Conservation (phyloP, 345 rosid genomes). For the Schrenkiella parvula region DNA sequence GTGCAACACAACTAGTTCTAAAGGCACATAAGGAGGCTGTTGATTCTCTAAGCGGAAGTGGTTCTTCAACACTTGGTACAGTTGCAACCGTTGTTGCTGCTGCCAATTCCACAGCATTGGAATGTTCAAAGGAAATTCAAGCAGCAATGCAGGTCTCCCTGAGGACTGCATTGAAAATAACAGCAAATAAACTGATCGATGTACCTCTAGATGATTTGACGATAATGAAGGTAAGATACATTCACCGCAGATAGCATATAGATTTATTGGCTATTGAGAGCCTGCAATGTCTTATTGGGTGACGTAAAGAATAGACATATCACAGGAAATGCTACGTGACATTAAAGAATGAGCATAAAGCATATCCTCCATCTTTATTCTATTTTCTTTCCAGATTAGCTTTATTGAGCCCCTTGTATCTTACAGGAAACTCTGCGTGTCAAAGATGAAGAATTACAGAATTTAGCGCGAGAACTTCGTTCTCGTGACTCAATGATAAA, state of each 20-base stretch:
- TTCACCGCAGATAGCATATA: background rate
- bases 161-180: slow-evolving; percentile 80
- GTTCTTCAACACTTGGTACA: slow-evolving; percentile 84
- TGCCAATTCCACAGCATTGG: slow-evolving; percentile 93
- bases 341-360: slow-evolving; percentile 41
- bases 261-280: background rate
- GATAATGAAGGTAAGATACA: slow-evolving; percentile 72
- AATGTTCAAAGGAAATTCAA: slow-evolving; percentile 96
- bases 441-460: slow-evolving; percentile 94
- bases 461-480: slow-evolving; percentile 80
- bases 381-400: background rate
- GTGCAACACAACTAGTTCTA: slow-evolving; percentile 89
- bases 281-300: background rate
- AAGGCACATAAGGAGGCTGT: slow-evolving; percentile 98
- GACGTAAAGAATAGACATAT: slow-evolving; percentile 12
- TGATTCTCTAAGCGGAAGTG: slow-evolving; percentile 83
- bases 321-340: slow-evolving; percentile 67
- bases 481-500: slow-evolving; percentile 89
- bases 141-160: slow-evolving; percentile 96
- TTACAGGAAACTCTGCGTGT: slow-evolving; percentile 90
- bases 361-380: background rate
- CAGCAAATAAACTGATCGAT: slow-evolving; percentile 53
- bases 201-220: slow-evolving; percentile 93
- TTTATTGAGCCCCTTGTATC: slow-evolving; percentile 2
- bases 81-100: slow-evolving; percentile 96